A percentile compares a stretch with the other conserved stretches of the same genome.
phyloP scores from a whole-genome alignment of 1,139 yeast species.

The Sugiyamaella grinbergsii region DNA sequence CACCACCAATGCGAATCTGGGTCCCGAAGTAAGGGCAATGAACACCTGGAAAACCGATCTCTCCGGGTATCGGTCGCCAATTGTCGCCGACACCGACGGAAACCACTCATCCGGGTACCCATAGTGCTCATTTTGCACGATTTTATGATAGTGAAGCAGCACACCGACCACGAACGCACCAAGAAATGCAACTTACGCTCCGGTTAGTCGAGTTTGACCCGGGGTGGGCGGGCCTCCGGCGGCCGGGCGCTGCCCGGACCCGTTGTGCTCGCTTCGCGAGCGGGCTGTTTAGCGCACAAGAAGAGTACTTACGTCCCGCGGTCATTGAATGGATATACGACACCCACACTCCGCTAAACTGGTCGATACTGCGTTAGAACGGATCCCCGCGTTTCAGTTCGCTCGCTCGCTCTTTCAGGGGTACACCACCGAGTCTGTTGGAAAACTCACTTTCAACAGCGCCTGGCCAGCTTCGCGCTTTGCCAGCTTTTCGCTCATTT shows the following conservation, averaged over 20 bases:
- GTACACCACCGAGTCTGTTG: not conserved
- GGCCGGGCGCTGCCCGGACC: no score
- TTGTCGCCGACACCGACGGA: slow-evolving; percentile 94
- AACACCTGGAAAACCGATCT: slow-evolving; percentile 86
- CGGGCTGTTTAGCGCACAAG: no score
- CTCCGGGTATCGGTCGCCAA: slow-evolving; percentile 96
- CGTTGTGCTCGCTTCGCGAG: no score
- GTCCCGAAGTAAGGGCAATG: slow-evolving; percentile 55
- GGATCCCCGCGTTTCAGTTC: slow-evolving; percentile 7
- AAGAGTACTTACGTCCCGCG: slow-evolving; percentile 54
- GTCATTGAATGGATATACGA: slow-evolving; percentile 71
- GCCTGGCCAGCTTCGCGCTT: slow-evolving; percentile 20
- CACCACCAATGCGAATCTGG: slow-evolving; percentile 73
- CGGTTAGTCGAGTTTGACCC: not conserved
- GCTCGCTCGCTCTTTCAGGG: slow-evolving; percentile 11
- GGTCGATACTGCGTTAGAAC: slow-evolving; percentile 1
- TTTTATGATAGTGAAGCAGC: slow-evolving; percentile 76
- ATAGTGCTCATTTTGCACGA: slow-evolving; percentile 79
- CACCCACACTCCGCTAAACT: slow-evolving; percentile 58
- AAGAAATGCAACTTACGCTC: slow-evolving; percentile 54
- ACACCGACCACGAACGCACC: slow-evolving; percentile 75
- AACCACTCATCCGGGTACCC: slow-evolving; percentile 99
- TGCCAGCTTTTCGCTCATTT: slow-evolving; percentile 17
- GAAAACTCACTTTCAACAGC: slow-evolving; percentile 16
- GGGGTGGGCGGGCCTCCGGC: slow-evolving; percentile 10